Percentiles rank a stretch among this genome's conserved stretches.
phyloP scores from a whole-genome alignment of 345 rosid species.

The Gossypium australe region DNA sequence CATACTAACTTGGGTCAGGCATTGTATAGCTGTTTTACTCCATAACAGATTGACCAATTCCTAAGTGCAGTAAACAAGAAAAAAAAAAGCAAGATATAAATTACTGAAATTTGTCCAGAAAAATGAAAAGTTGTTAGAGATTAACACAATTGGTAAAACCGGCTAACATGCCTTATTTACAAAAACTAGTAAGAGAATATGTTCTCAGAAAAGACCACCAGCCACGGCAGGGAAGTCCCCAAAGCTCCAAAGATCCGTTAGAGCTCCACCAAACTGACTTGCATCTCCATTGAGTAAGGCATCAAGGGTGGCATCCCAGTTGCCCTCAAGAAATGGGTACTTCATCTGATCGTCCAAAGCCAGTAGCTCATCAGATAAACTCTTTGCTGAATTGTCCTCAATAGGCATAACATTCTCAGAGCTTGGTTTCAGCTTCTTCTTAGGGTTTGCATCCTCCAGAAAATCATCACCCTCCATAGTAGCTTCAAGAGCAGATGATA shows the following conservation, averaged over 20 bases:
- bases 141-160: conserved; percentile 6
- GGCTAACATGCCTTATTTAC: conserved; percentile 64
- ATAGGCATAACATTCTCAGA: conserved; percentile 27
- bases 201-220: conserved; percentile 50
- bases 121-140: not conserved
- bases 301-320: conserved; percentile 77
- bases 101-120: not conserved
- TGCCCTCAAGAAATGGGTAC: conserved; percentile 42
- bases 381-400: conserved; percentile 30
- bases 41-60: conserved; percentile 32
- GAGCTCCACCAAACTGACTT: conserved; percentile 48
- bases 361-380: conserved; percentile 60
- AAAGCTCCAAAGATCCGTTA: conserved; percentile 72
- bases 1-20: conserved; percentile 3
- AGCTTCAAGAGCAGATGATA: conserved; percentile 51
- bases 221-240: conserved; percentile 52
- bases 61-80: conserved; percentile 24
- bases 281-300: conserved; percentile 52
- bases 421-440: conserved; percentile 45
- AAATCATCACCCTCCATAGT: conserved; percentile 45
- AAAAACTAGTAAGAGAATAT: conserved; percentile 24
- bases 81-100: not conserved
- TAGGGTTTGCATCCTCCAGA: conserved; percentile 51
- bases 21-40: conserved; percentile 27
- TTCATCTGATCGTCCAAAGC: conserved; percentile 47